Conservation (phyloP, 768 basidiomycete species). For the Favolaschia claudopus region DNA sequence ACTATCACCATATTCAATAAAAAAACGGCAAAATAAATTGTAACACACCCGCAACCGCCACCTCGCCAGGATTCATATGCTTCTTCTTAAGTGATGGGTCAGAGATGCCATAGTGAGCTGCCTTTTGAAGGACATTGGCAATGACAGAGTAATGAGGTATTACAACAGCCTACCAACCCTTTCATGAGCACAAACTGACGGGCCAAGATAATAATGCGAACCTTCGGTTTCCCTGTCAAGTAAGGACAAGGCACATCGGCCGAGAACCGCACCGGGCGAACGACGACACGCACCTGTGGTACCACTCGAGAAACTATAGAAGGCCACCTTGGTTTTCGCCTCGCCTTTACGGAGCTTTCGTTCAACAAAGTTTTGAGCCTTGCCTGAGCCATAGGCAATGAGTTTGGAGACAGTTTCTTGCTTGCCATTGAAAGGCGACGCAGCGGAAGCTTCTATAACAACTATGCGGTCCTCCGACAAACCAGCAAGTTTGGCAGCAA, state of each 20-base stretch:
- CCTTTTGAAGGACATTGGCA: slow-evolving; percentile 69
- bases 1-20: slow-evolving; percentile 39
- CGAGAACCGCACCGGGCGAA: slow-evolving; percentile 13
- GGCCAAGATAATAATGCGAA: too few relatives aligned
- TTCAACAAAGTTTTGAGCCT: slow-evolving; percentile 51
- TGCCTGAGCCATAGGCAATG: slow-evolving; percentile 48
- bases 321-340: slow-evolving; percentile 66
- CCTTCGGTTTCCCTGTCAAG: slow-evolving; percentile 46
- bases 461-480: slow-evolving; percentile 52
- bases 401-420: slow-evolving; percentile 54
- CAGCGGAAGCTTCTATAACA: slow-evolving; percentile 38
- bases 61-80: slow-evolving; percentile 60
- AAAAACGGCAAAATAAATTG: background rate
- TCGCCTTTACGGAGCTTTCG: slow-evolving; percentile 60
- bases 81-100: slow-evolving; percentile 49
- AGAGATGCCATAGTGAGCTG: slow-evolving; percentile 53
- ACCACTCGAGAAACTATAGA: slow-evolving; percentile 77
- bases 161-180: slow-evolving; percentile 76
- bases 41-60: slow-evolving; percentile 59
- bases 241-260: background rate
- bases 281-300: slow-evolving; percentile 64
- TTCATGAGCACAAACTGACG: too few relatives aligned
- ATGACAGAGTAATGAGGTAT: slow-evolving; percentile 74
- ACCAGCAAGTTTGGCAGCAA: slow-evolving; percentile 51
- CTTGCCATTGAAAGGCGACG: slow-evolving; percentile 10